Conservation (phyloP, 768 basidiomycete species). For the Russula sp. region DNA sequence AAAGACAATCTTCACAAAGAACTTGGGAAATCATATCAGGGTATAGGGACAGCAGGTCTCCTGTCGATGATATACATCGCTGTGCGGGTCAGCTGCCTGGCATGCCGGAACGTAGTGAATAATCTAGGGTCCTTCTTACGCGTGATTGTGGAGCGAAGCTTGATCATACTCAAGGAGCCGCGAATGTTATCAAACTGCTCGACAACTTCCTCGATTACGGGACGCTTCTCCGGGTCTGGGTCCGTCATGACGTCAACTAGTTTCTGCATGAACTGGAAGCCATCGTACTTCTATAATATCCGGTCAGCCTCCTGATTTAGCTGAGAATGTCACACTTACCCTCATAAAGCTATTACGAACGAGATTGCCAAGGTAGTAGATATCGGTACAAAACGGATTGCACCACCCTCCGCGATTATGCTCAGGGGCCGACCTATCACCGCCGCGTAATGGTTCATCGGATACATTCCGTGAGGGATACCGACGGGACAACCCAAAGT, state of each 20-base stretch:
- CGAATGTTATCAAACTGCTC: slow-evolving; percentile 4
- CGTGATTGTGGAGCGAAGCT: slow-evolving; percentile 9
- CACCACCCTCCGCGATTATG: slow-evolving; percentile 8
- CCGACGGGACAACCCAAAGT: slow-evolving; percentile 29
- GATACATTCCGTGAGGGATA: slow-evolving; percentile 13
- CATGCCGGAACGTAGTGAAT: slow-evolving; percentile 8
- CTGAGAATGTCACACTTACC: not conserved
- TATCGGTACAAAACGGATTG: slow-evolving; percentile 27
- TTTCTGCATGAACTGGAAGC: slow-evolving; percentile 18
- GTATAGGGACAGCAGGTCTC: slow-evolving; percentile 10
- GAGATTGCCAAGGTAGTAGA: slow-evolving; percentile 27
- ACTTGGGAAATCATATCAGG: not conserved
- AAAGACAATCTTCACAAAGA: not conserved
- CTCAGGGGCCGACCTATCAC: slow-evolving; percentile 28
- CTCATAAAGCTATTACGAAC: slow-evolving; percentile 21
- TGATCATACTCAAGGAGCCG: not conserved
- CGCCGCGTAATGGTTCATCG: slow-evolving; percentile 24
- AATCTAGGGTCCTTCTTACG: slow-evolving; percentile 3
- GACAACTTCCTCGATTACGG: slow-evolving; percentile 24
- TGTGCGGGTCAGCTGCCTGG: not conserved
- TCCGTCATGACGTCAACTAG: slow-evolving; percentile 33
- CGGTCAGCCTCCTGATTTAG: not conserved
- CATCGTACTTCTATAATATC: slow-evolving; percentile 17
- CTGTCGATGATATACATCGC: not conserved
- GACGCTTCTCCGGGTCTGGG: slow-evolving; percentile 32